Evolutionary conservation across 805 yeast genomes (phyloP), one percentile per base, ranked within the genome.

Genomic region (Monosporozyma aerobia): DNA sequence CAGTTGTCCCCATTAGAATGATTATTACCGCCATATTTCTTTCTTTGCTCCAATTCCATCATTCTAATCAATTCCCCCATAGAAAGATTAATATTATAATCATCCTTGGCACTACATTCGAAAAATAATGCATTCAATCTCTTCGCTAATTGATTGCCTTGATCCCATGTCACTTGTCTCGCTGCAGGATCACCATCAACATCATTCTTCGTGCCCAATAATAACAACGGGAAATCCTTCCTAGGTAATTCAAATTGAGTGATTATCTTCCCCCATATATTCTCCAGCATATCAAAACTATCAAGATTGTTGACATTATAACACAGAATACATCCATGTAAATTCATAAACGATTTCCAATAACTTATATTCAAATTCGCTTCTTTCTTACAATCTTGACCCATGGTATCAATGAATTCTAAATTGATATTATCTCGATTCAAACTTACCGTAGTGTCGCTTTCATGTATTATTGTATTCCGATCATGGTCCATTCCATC

Each of bases 361-460:
- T 49, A 49, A 27, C 25, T 46, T 67, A 86, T 88, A 61, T 82
- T 86, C 69, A 90, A 78, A 57, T 87, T 80, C 48, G 88, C 79
- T 65, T 83, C 87, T 72, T 89, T 96, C 10, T 37, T 33, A 14
- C 16, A 35, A 68, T 89, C 96, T 72, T 88, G 95, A 7, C 97
- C 97, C 0, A 96, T 96, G 0, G 97, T 90, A 64, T 90, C 97
- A 55, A 89, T 73, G 51, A 90, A 86, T 66, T 89, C 96, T 27
- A 90, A 80, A 51, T 33, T 47, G 14, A 47, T 29, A 30, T 35
- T 47, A 35, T 37, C 32, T 14, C 16, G n/a, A 11, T 25, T 23
- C 23, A 32, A 45, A 32, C 35, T 45, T 19, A 22, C 22, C 9
- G 19, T 22, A 3, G 49, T 33, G 23, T 22, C 32, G 33, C 30